Evolutionary conservation across 306 rosid species (phyloP).

Genomic region (Vigna reflexopilosa): DNA sequence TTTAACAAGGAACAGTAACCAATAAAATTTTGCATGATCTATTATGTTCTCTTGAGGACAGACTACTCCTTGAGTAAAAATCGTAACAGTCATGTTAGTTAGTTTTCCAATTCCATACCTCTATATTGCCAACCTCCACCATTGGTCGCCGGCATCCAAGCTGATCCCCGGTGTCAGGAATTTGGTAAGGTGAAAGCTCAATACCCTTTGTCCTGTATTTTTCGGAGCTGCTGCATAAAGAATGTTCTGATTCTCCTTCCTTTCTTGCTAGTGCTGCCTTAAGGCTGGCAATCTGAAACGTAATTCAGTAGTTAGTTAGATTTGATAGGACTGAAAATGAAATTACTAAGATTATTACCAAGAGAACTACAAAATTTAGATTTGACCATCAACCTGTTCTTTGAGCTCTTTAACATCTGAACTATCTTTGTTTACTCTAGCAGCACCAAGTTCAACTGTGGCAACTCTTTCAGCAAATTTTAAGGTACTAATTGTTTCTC

Average conservation of each 20-base stretch:
- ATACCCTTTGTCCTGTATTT: slow-evolving; percentile 63
- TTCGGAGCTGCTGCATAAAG: slow-evolving; percentile 64
- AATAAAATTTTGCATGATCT: no score
- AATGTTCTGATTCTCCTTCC: slow-evolving; percentile 66
- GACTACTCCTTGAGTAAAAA: no score
- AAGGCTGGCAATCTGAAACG: slow-evolving; percentile 75
- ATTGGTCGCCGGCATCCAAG: slow-evolving; percentile 62
- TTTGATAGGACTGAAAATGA: background rate
- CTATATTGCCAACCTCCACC: slow-evolving; percentile 73
- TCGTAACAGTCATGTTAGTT: background rate
- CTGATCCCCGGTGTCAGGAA: slow-evolving; percentile 51
- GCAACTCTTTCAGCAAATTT: slow-evolving; percentile 99
- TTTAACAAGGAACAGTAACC: no score
- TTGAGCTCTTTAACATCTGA: slow-evolving; percentile 89
- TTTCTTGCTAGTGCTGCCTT: slow-evolving; percentile 84
- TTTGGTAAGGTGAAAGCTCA: slow-evolving; percentile 63
- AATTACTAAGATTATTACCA: slow-evolving; percentile 3
- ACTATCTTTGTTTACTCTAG: slow-evolving; percentile 87
- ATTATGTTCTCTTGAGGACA: no score
- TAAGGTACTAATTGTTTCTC: slow-evolving; percentile 91
- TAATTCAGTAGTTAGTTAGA: slow-evolving; percentile 40
- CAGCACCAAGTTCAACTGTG: slow-evolving; percentile 96
- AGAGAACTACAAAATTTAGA: slow-evolving; percentile 13
- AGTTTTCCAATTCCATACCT: slow-evolving; percentile 49
- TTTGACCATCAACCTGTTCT: slow-evolving; percentile 70